phyloP scores from a whole-genome alignment of 768 basidiomycete genomes.

The Suillus paluster region DNA sequence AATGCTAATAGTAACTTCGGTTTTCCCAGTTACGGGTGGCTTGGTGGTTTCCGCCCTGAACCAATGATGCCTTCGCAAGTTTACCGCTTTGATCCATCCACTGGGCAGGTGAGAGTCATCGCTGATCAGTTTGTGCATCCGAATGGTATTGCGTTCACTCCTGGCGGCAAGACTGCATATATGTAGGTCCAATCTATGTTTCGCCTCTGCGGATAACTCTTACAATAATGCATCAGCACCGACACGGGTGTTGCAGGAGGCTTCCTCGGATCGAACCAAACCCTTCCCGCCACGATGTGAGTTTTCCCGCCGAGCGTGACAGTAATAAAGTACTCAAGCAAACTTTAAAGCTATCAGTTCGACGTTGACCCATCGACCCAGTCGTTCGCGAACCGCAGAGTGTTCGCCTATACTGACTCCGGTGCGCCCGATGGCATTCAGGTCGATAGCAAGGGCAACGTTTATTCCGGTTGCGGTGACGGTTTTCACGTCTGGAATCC shows the following conservation, averaged over 20 bases:
- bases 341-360: slow-evolving; percentile 54
- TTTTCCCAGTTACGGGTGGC: slow-evolving; percentile 57
- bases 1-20: neutral
- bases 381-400: slow-evolving; percentile 56
- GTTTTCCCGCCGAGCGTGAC: slow-evolving; percentile 23
- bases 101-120: slow-evolving; percentile 67
- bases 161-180: slow-evolving; percentile 66
- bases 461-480: slow-evolving; percentile 65
- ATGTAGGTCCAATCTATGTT: slow-evolving; percentile 45
- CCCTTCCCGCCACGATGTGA: slow-evolving; percentile 69
- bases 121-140: slow-evolving; percentile 74
- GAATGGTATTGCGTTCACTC: slow-evolving; percentile 76
- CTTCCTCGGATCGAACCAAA: slow-evolving; percentile 54
- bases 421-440: slow-evolving; percentile 70
- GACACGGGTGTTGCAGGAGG: slow-evolving; percentile 43
- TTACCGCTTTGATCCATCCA: slow-evolving; percentile 73
- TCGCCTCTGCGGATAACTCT: slow-evolving; percentile 8
- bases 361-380: slow-evolving; percentile 60
- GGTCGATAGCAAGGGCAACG: slow-evolving; percentile 61
- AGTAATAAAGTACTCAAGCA: slow-evolving; percentile 2
- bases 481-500: slow-evolving; percentile 51
- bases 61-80: slow-evolving; percentile 76
- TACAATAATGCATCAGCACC: slow-evolving; percentile 27
- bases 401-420: slow-evolving; percentile 67
- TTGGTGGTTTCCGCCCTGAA: slow-evolving; percentile 66